phyloP scores from a whole-genome alignment of 2,329 filamentous ascomycete genomes.

The Kalmusia sp. region DNA sequence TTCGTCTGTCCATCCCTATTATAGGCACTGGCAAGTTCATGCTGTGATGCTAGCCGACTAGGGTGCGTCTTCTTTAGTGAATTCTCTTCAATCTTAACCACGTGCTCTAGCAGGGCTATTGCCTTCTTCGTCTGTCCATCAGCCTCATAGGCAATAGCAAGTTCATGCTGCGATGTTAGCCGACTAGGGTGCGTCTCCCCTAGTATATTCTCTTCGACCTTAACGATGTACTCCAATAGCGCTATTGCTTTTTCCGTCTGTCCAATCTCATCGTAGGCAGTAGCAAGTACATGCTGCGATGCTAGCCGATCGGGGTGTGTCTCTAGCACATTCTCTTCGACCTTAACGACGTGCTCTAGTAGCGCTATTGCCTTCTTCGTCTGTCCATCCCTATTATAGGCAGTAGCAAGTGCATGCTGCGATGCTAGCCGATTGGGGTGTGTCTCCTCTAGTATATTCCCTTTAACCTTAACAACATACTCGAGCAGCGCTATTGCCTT shows the following conservation, averaged over 20 bases:
- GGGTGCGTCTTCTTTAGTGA: not conserved
- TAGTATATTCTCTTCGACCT: too few relatives aligned
- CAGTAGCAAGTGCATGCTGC: constrained; percentile 4
- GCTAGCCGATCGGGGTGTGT: not conserved
- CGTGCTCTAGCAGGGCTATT: constrained; percentile 15
- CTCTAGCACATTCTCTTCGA: not conserved
- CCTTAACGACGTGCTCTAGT: too few relatives aligned
- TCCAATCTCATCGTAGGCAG: too few relatives aligned
- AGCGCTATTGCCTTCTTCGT: constrained; percentile 16
- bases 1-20: not conserved
- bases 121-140: constrained; percentile 10
- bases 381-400: constrained; percentile 15
- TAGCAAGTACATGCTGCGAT: constrained; percentile 12
- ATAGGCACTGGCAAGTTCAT: not conserved
- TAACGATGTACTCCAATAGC: too few relatives aligned
- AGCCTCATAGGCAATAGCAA: constrained; percentile 8
- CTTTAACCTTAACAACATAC: not conserved
- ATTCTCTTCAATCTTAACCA: constrained; percentile 10
- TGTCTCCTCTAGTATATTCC: not conserved
- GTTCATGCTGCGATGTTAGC: constrained; percentile 14
- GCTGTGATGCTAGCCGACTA: not conserved
- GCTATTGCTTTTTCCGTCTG: too few relatives aligned
- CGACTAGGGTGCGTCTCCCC: constrained; percentile 4
- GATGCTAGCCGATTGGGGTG: not conserved
- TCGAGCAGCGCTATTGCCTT: not conserved